phyloP scores from a whole-genome alignment of 108 stramenopile genomes.

The Cylindrotheca fusiformis region DNA sequence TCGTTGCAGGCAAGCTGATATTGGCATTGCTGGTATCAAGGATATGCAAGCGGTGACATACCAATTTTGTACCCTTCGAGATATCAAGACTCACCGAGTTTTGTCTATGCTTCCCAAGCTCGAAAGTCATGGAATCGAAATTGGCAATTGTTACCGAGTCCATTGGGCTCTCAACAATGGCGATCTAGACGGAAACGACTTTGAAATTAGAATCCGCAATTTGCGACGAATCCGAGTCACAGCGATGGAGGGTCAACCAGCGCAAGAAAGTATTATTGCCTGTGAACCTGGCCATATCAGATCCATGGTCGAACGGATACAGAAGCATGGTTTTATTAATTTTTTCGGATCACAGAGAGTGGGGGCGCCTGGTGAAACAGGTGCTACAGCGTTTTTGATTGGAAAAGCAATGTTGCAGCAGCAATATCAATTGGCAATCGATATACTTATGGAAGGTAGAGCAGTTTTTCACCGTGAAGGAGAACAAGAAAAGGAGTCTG shows the following conservation, averaged over 20 bases:
- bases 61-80: slow-evolving; percentile 77
- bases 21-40: slow-evolving; percentile 82
- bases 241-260: background rate
- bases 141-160: slow-evolving; percentile 33
- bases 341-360: slow-evolving; percentile 89
- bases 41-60: slow-evolving; percentile 86
- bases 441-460: slow-evolving; percentile 74
- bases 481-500: slow-evolving; percentile 39
- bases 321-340: slow-evolving; percentile 74
- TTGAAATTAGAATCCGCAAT: slow-evolving; percentile 60
- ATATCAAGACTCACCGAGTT: slow-evolving; percentile 27
- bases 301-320: slow-evolving; percentile 50
- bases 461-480: slow-evolving; percentile 8
- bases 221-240: slow-evolving; percentile 44
- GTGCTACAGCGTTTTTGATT: slow-evolving; percentile 75
- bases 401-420: slow-evolving; percentile 71
- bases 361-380: slow-evolving; percentile 61
- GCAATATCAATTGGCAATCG: slow-evolving; percentile 60
- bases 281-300: slow-evolving; percentile 47
- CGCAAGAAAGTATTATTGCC: slow-evolving; percentile 37
- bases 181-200: slow-evolving; percentile 66
- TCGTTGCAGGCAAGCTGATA: slow-evolving; percentile 62
- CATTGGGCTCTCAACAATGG: slow-evolving; percentile 39
- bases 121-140: slow-evolving; percentile 27
- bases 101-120: slow-evolving; percentile 16